Evolutionary conservation across 2,329 filamentous ascomycete species (phyloP).

Genomic region (Trichophyton equinum): DNA sequence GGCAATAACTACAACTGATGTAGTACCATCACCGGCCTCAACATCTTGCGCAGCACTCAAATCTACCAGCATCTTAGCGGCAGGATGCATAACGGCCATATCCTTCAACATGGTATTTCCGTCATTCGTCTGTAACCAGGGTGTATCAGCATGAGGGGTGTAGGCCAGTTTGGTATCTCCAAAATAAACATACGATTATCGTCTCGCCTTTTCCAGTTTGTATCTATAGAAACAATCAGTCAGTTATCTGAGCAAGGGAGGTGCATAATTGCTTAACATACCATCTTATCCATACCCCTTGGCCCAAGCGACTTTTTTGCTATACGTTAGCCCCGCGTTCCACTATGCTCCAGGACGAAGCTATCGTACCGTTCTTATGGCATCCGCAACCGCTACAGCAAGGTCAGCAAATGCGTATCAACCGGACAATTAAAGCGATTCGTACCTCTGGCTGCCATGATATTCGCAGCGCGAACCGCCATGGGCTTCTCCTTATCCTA

Average conservation of each 20-base stretch:
- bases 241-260: not conserved
- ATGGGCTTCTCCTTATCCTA: constrained; percentile 94
- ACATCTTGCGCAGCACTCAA: constrained; percentile 95
- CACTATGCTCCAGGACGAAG: constrained; percentile 10
- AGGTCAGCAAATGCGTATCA: constrained; percentile 18
- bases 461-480: constrained; percentile 91
- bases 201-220: constrained; percentile 92
- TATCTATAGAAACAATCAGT: constrained; percentile 43
- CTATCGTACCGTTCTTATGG: constrained; percentile 64
- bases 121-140: constrained; percentile 61
- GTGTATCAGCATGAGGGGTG: not conserved
- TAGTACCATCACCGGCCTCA: constrained; percentile 95
- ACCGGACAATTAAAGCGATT: not conserved
- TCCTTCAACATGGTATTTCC: constrained; percentile 98
- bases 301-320: constrained; percentile 63
- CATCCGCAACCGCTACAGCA: constrained; percentile 78
- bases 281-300: constrained; percentile 98
- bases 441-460: constrained; percentile 87
- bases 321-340: constrained; percentile 29
- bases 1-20: constrained; percentile 94
- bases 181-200: constrained; percentile 53
- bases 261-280: constrained; percentile 19
- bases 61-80: constrained; percentile 97
- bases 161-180: not conserved
- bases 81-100: constrained; percentile 99